These are phyloP conservation scores for Mallotus nudiflorus DNA, from an alignment of 345 rosid genomes.

Conservation along the genomic window DNA sequence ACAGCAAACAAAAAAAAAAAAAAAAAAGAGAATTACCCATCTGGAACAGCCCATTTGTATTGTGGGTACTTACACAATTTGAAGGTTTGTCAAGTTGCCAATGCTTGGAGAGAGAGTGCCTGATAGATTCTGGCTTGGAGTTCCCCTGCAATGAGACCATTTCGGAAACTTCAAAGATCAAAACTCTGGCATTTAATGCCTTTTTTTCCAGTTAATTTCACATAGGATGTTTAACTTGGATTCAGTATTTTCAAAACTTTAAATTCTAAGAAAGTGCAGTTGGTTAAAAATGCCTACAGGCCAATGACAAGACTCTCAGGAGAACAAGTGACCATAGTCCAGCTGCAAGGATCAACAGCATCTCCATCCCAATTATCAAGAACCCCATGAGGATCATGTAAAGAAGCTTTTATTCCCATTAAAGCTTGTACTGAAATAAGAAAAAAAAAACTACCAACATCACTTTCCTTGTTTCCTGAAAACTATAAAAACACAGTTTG, in stretches of 20 bases:
- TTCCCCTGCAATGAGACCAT: constrained; percentile 52
- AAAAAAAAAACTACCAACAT: neutral
- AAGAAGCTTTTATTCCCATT: constrained; percentile 69
- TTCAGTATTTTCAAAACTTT: neutral
- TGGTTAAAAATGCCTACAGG: constrained; percentile 50
- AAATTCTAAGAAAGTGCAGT: neutral
- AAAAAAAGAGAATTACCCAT: neutral
- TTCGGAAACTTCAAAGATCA: constrained; percentile 18
- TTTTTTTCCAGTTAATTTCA: neutral
- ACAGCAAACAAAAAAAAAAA: too few relatives aligned
- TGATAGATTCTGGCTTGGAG: constrained; percentile 87
- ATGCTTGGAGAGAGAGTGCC: constrained; percentile 88
- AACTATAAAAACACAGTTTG: constrained; percentile 1
- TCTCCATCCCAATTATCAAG: constrained; percentile 89
- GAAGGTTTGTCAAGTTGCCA: constrained; percentile 82
- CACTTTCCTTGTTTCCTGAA: neutral
- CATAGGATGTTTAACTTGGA: too few relatives aligned
- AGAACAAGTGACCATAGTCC: constrained; percentile 96
- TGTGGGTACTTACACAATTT: constrained; percentile 60
- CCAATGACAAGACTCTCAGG: constrained; percentile 71
- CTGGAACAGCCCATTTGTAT: neutral
- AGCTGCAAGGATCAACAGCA: constrained; percentile 97
- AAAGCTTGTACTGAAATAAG: constrained; percentile 75
- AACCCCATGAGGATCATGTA: constrained; percentile 85
- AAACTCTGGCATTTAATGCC: neutral